These are phyloP conservation scores for Chalciporus sphaerocephalus DNA, from an alignment of 768 basidiomycete species.

Conservation along the genomic window DNA sequence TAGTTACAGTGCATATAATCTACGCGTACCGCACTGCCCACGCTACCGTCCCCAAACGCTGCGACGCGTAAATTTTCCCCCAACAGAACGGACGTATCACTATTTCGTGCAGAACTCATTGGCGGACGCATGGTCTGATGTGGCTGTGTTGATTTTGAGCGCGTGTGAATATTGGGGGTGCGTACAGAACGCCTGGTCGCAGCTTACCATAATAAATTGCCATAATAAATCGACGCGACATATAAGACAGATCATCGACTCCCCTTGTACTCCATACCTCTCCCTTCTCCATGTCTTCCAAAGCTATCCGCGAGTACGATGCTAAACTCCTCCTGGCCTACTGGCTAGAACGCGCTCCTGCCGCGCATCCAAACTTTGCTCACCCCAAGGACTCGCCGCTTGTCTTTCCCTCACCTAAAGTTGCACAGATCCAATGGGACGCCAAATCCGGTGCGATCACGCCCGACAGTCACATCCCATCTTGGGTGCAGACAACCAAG, in stretches of 20 bases:
- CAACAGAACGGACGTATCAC: too few species aligned
- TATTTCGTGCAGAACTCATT: background rate
- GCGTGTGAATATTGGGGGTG: slow-evolving; percentile 30
- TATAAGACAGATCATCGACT: slow-evolving; percentile 13
- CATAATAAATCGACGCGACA: slow-evolving; percentile 19
- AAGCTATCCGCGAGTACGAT: slow-evolving; percentile 94
- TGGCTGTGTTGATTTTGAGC: slow-evolving; percentile 28
- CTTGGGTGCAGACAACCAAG: slow-evolving; percentile 80
- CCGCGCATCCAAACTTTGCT: slow-evolving; percentile 60
- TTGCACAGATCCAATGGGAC: slow-evolving; percentile 89
- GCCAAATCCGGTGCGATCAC: slow-evolving; percentile 58
- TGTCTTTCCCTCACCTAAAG: slow-evolving; percentile 65
- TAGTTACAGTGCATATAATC: too few species aligned
- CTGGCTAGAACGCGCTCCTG: slow-evolving; percentile 90
- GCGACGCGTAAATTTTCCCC: too few species aligned
- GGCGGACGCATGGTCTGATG: slow-evolving; percentile 8
- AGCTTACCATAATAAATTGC: too few species aligned
- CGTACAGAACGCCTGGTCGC: slow-evolving; percentile 23
- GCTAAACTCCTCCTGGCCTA: slow-evolving; percentile 97
- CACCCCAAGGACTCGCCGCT: slow-evolving; percentile 38
- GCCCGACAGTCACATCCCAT: slow-evolving; percentile 57
- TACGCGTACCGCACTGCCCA: too few species aligned
- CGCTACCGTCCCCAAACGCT: too few species aligned
- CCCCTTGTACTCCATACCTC: slow-evolving; percentile 1
- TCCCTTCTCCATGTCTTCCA: slow-evolving; percentile 28